These are phyloP conservation scores for Claviceps capensis DNA, from an alignment of 2,329 filamentous ascomycete genomes.

Conservation along the genomic window DNA sequence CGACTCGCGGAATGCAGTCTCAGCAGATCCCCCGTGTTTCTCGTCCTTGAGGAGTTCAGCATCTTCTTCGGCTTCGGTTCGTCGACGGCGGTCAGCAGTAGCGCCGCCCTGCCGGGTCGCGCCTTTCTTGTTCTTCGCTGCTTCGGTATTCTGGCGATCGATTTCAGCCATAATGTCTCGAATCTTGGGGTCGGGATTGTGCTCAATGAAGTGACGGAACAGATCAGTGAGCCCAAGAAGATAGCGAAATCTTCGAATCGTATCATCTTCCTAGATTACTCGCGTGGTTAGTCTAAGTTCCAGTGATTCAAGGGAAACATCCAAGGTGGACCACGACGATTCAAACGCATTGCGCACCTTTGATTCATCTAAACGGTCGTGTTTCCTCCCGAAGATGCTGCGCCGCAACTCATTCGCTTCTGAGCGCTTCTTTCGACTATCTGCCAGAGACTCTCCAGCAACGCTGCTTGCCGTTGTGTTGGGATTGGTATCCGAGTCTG, in stretches of 20 bases:
- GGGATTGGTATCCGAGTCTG: constrained; percentile 52
- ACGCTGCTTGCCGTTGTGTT: constrained; percentile 73
- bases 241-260: constrained; percentile 86
- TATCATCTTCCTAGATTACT: constrained; percentile 73
- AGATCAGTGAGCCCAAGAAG: constrained; percentile 88
- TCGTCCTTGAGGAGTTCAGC: constrained; percentile 79
- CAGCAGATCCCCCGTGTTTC: constrained; percentile 70
- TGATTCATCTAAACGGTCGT: constrained; percentile 78
- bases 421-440: constrained; percentile 74
- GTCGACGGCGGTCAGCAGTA: constrained; percentile 60
- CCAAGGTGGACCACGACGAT: neutral
- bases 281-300: neutral
- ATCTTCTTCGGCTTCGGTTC: constrained; percentile 96
- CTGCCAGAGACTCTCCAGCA: constrained; percentile 55
- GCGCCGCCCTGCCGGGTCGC: constrained; percentile 74
- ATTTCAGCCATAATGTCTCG: constrained; percentile 90
- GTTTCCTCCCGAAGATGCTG: constrained; percentile 89
- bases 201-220: constrained; percentile 97
- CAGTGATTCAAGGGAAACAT: neutral
- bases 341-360: constrained; percentile 46
- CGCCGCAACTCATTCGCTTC: constrained; percentile 83
- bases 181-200: constrained; percentile 89
- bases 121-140: constrained; percentile 56
- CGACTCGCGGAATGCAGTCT: constrained; percentile 88
- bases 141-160: constrained; percentile 78